A percentile compares a stretch with the other conserved stretches of the same genome.
Conservation (phyloP, 305 asterid genomes). For the Salvia sclarea region DNA sequence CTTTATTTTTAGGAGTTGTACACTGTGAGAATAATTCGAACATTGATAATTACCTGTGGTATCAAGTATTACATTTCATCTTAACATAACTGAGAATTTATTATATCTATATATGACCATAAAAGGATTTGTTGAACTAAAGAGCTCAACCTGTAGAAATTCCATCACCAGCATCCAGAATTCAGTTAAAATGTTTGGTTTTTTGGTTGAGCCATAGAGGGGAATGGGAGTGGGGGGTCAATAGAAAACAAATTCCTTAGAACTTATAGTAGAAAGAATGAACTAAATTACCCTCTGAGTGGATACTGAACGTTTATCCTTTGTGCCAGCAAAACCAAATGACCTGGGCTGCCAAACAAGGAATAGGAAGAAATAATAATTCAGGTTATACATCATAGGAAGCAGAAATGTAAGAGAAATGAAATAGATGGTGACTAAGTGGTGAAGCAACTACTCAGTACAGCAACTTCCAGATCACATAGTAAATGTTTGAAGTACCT, state of each 20-base stretch:
- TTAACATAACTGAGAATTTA: not conserved
- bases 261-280: constrained; percentile 20
- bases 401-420: constrained; percentile 6
- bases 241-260: not conserved
- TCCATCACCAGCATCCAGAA: not conserved
- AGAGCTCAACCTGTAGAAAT: not conserved
- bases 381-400: constrained; percentile 23
- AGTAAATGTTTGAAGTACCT: constrained; percentile 52
- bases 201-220: not conserved
- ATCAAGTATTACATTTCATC: not conserved
- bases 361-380: constrained; percentile 32
- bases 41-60: not conserved
- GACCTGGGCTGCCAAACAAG: constrained; percentile 73
- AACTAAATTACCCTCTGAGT: constrained; percentile 77
- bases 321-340: constrained; percentile 95
- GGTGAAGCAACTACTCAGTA: constrained; percentile 13
- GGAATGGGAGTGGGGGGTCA: not conserved
- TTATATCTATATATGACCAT: not conserved
- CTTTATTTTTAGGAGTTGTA: not conserved
- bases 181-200: not conserved
- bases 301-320: constrained; percentile 88
- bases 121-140: not conserved
- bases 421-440: constrained; percentile 16
- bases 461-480: constrained; percentile 5
- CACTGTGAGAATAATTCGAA: not conserved